Base-by-base conservation (phyloP, 768 basidiomycete species). In the Leucosporidium yakuticum region DNA sequence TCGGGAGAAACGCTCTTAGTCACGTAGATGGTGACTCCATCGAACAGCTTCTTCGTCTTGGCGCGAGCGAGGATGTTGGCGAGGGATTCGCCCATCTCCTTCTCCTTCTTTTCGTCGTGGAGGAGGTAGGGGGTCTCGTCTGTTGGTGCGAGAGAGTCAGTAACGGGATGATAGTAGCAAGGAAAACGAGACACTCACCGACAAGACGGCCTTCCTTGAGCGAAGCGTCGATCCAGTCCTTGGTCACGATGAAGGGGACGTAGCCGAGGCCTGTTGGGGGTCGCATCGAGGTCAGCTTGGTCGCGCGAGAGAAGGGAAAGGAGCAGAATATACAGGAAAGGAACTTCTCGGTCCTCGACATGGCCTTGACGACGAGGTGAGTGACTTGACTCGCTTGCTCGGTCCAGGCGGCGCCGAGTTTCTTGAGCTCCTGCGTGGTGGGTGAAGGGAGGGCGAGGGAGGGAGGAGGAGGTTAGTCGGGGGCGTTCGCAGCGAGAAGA, bases 271-370 rank as follows among this genome's bases (percentile, higher is more conserved):
- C 90, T 73, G 56, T 4, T 0, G 2, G 27, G 9, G 11, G 7
- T 2, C 8, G 7, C 20, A 19, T 48, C 25, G 31, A 48, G 34
- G 54, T 50, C 12, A 25, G n/a, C 9, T 11, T 1, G 0, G 44
- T 4, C 14, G 20, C 21, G 4, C n/a, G 32, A 8, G n/a, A 39
- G 21, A 0, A 23, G 12, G 19, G 0, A 2, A 23, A 17, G 44
- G 21, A 19, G 9, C 4, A 3, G n/a, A 31, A 61, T 68, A 23
- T 23, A 69, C 71, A 61, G 73, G 86, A 86, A 0, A 96, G 81
- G 76, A 95, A 88, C 77, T 95, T 96, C 76, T 92, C 89, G 1
- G 93, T 95, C 7, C 92, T 84, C 8, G 87, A 85, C 31, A 94
- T 81, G 32, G 81, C 81, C 44, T 83, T 84, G 15, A 85, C 84